phyloP scores from a whole-genome alignment of 2,329 filamentous ascomycete species.

The Pseudocercospora fuligena region DNA sequence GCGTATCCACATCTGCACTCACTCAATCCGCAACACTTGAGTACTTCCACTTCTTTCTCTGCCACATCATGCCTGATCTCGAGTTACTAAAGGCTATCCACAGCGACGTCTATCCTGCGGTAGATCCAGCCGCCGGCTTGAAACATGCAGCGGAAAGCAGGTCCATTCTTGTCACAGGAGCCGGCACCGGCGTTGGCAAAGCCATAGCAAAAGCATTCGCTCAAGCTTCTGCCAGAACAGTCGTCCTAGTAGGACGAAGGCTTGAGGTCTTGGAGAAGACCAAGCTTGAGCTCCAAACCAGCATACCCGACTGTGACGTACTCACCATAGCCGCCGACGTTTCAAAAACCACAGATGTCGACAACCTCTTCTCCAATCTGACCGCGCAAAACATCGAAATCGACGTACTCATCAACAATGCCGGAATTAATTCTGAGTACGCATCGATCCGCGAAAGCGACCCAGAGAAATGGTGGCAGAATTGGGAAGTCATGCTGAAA shows the following conservation, averaged over 20 bases:
- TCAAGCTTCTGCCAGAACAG: conserved; percentile 23
- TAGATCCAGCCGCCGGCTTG: background rate
- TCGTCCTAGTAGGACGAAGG: conserved; percentile 28
- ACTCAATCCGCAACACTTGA: no score
- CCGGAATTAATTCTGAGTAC: conserved; percentile 31
- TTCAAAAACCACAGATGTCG: background rate
- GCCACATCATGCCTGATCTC: background rate
- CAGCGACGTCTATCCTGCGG: background rate
- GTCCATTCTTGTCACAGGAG: conserved; percentile 41
- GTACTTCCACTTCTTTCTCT: background rate
- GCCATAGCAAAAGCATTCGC: conserved; percentile 29
- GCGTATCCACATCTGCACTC: no score
- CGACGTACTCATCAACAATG: conserved; percentile 43
- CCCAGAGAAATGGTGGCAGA: conserved; percentile 51
- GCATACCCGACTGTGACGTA: background rate
- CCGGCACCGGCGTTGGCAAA: conserved; percentile 25
- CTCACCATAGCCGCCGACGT: background rate
- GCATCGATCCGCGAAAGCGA: conserved; percentile 32
- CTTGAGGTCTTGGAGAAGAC: background rate
- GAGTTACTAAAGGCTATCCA: background rate
- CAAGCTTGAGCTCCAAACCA: background rate
- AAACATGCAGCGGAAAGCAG: conserved; percentile 38
- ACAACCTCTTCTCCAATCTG: background rate
- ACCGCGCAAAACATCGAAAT: background rate
- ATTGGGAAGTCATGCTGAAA: conserved; percentile 53